Base-by-base conservation (phyloP, 768 basidiomycete species). In the Mycena haematopus region DNA sequence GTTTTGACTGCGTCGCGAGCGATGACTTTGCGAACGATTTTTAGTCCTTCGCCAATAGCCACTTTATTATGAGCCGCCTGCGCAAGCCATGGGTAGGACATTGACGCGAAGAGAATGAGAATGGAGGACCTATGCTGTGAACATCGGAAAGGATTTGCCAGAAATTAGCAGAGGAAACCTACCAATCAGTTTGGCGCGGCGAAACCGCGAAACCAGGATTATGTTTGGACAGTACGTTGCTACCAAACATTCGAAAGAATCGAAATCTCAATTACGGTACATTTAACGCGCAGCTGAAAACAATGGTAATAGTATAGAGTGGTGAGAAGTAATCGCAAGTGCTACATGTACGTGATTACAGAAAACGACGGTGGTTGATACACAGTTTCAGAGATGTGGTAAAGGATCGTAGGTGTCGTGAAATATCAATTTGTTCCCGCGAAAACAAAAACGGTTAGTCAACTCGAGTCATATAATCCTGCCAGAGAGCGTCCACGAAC, bases 401-500 rank as follows among this genome's bases (percentile, higher is more conserved):
- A 42, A 49, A 35, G 21, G 51, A 53, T 4, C 42, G 52, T 53
- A 17, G 22, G 22, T 24, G 1, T 45, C 44, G 58, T 29, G 22
- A 40, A n/a, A 40, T 24, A n/a, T 14, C 7, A 45, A n/a, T n/a
- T 40, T 42, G 50, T 47, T 53, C 33, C 57, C 40, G 22, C 27
- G 42, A 50, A 51, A 36, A 22, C 17, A 45, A 47, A 14, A 40
- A 27, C 1, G 54, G 35, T 53, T 60, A 61, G 49, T 64, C 62
- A 35, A 44, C 33, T 59, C 70, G 65, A 58, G 72, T 60, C 56
- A 72, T 61, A 71, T 88, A 90, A 46, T 84, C 82, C 60, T 76
- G 79, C 77, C 80, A 88, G 49, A 89, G 78, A 40, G 76, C 74
- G 65, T 91, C 87, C 61, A 87, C 87, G 68, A 91, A 91, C 17